phyloP scores from a whole-genome alignment of 2,329 filamentous ascomycete species.

The Sporothrix euskadiensis region DNA sequence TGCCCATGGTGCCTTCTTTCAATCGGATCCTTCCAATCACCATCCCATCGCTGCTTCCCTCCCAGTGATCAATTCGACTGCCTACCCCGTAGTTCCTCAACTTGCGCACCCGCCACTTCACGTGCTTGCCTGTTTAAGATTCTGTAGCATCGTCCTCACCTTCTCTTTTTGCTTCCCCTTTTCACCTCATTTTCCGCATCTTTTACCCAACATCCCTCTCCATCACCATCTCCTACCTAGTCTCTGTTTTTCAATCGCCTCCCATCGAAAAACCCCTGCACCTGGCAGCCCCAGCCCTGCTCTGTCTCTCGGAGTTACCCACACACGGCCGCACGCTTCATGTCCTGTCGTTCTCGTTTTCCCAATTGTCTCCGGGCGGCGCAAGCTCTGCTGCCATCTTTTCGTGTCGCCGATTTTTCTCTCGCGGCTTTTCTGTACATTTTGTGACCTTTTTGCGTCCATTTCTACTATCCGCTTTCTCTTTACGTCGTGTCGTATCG shows the following conservation, averaged over 20 bases:
- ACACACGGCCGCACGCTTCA: not conserved
- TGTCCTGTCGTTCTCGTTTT: not conserved
- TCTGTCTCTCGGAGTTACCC: conserved; percentile 21
- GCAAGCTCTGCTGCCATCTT: not conserved
- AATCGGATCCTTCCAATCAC: not conserved
- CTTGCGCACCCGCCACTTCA: not conserved
- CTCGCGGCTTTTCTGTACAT: not conserved
- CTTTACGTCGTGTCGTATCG: not conserved
- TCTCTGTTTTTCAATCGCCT: not conserved
- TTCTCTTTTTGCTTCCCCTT: not conserved
- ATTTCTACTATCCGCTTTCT: not conserved
- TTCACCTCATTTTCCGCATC: not conserved
- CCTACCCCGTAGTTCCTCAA: not conserved
- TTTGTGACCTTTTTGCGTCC: not conserved
- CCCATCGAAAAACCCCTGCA: not conserved
- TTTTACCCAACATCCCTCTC: not conserved
- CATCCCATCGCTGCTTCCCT: not conserved
- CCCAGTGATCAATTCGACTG: not conserved
- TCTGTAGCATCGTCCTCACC: conserved; percentile 1
- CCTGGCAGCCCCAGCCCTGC: not conserved
- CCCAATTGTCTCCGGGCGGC: not conserved
- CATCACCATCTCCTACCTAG: not conserved
- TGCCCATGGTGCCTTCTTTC: conserved; percentile 1
- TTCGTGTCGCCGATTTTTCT: not conserved
- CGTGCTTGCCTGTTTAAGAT: not conserved